phyloP scores from a whole-genome alignment of 1,284 basidiomycete genomes.

The Marasmius tenuissimus region DNA sequence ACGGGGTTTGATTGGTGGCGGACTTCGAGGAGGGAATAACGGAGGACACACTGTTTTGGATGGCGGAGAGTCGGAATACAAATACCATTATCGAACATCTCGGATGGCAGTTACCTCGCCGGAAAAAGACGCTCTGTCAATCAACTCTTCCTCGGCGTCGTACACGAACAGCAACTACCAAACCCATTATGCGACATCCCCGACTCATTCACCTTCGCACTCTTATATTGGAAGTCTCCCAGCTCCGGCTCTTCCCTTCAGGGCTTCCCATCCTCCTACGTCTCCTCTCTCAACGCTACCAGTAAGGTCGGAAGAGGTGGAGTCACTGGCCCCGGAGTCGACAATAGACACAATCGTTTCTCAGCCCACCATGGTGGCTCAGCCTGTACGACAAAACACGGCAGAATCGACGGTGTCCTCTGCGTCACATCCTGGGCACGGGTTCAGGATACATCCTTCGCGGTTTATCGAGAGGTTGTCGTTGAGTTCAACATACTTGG shows the following conservation, averaged over 20 bases:
- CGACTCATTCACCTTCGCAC: not conserved
- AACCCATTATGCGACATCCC: not conserved
- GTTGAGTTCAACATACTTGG: conserved; percentile 9
- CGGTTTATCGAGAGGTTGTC: conserved; percentile 11
- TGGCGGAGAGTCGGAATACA: not conserved
- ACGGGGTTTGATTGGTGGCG: not conserved
- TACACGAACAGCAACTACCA: not conserved
- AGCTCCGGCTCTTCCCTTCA: not conserved
- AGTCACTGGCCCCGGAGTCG: not conserved
- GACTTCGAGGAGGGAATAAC: not conserved
- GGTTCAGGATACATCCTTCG: conserved; percentile 7
- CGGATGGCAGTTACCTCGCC: not conserved
- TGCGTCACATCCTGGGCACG: not conserved
- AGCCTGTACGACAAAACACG: not conserved
- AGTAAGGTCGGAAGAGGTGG: not conserved
- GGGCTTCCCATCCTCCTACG: not conserved
- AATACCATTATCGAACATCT: not conserved
- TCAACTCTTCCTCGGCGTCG: not conserved
- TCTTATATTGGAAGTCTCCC: not conserved
- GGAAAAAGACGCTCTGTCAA: not conserved
- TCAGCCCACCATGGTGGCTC: not conserved
- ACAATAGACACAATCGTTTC: not conserved
- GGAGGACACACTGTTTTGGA: not conserved
- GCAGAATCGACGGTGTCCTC: not conserved
- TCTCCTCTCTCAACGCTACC: not conserved